Percentiles rank a stretch among this genome's conserved stretches.
These are phyloP conservation scores for Annulohypoxylon stygium DNA, from an alignment of 495 filamentous ascomycete genomes.

Conservation along the genomic window DNA sequence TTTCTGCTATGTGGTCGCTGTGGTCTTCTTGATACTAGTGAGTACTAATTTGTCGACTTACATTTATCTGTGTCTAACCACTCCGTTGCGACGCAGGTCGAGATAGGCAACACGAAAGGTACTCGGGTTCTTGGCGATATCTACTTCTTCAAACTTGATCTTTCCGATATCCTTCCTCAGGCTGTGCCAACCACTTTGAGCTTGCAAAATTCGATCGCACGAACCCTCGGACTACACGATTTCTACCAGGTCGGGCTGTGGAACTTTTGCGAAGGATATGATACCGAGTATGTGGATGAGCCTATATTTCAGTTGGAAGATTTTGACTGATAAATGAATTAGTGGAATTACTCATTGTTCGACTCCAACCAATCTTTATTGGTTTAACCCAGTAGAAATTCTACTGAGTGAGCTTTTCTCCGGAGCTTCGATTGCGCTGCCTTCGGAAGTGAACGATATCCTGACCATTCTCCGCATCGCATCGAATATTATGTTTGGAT, in stretches of 20 bases:
- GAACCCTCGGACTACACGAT: constrained; percentile 87
- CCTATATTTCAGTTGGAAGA: not conserved
- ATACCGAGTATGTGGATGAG: constrained; percentile 59
- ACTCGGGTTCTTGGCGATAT: constrained; percentile 71
- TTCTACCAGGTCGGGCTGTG: constrained; percentile 95
- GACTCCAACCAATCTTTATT: constrained; percentile 76
- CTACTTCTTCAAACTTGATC: constrained; percentile 86
- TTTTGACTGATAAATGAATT: constrained; percentile 29
- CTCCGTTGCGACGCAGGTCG: constrained; percentile 57
- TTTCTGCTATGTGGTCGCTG: constrained; percentile 76
- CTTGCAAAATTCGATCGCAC: constrained; percentile 90
- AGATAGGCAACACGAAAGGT: constrained; percentile 76
- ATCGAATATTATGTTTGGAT: constrained; percentile 91
- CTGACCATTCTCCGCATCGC: constrained; percentile 80
- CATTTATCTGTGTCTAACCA: constrained; percentile 21
- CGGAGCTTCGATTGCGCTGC: constrained; percentile 86
- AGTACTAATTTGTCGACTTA: constrained; percentile 20
- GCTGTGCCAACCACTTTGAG: constrained; percentile 76
- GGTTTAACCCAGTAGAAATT: constrained; percentile 90
- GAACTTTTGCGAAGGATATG: constrained; percentile 90
- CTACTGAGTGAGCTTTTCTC: constrained; percentile 80
- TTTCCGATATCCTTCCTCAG: constrained; percentile 84
- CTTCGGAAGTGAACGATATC: constrained; percentile 75
- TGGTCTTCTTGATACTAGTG: constrained; percentile 81
- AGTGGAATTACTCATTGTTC: constrained; percentile 81